phyloP scores from a whole-genome alignment of 352 stramenopile species.

The Phytophthora sansomeana region DNA sequence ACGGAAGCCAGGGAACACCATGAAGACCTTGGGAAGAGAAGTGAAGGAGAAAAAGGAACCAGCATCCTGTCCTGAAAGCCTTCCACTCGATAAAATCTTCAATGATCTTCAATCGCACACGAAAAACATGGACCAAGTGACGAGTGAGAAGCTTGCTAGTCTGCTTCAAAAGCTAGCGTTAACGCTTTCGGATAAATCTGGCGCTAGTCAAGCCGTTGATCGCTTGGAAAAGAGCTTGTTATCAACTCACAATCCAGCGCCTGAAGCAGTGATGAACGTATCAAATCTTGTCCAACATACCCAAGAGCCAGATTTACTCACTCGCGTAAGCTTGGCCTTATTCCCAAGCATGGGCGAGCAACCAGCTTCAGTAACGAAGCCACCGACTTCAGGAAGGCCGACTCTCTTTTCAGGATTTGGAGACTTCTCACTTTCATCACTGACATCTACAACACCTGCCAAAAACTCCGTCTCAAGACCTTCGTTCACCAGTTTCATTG shows the following conservation, averaged over 20 bases:
- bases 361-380: constrained; percentile 23
- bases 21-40: background rate
- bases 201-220: constrained; percentile 32
- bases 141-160: constrained; percentile 30
- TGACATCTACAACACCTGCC: constrained; percentile 25
- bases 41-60: background rate
- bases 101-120: constrained; percentile 38
- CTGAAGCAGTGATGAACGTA: background rate
- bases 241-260: constrained; percentile 6
- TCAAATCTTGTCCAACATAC: background rate
- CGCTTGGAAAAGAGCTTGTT: constrained; percentile 33
- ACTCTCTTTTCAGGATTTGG: constrained; percentile 37
- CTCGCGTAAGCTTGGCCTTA: constrained; percentile 32
- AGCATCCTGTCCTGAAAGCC: background rate
- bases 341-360: constrained; percentile 34
- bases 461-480: constrained; percentile 35
- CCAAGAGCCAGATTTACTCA: constrained; percentile 38
- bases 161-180: constrained; percentile 35
- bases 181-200: constrained; percentile 32
- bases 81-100: constrained; percentile 30
- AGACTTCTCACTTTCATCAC: constrained; percentile 38
- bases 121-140: constrained; percentile 37
- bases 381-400: constrained; percentile 22
- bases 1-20: constrained; percentile 1
- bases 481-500: constrained; percentile 37